Evolutionary conservation across 352 stramenopile species (phyloP), one percentile per base, ranked within the genome.

Genomic region (Globisporangium canariense): DNA sequence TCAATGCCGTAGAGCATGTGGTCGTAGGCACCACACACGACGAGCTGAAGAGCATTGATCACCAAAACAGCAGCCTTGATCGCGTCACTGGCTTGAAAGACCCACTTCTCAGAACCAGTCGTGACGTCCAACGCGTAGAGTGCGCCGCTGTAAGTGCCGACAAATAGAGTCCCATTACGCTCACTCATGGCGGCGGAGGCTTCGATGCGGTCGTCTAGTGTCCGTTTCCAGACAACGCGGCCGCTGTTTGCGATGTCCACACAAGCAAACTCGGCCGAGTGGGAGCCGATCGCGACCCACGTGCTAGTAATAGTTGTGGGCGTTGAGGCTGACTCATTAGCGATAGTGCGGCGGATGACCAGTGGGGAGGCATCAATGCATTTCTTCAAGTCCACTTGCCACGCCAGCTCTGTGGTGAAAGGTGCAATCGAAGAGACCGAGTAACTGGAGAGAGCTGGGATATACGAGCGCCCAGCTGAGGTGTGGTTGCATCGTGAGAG

Each of bases 311-410:
- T 53, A 11, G n/a, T 20, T 18, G 34, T 40, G 34, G 34, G 34
- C 34, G 34, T 40, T 10, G 8, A 10, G 8, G 34, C 11, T 40
- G 34, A 40, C 8, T 32, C 41, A 25, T 60, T 13, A 6, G 20
- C 25, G 18, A 62, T 41, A 16, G 20, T 30, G 36, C 54, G 67
- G 20, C 73, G 58, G 45, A 88, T 62, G 25, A 90, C 63, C 3
- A 89, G 64, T 6, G 81, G 81, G 20, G 81, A 90, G 10, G 81
- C 81, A 46, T 90, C 81, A 16, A 90, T 78, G 55, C 81, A 90
- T 38, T 89, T 88, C 9, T 58, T 47, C 25, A 90, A 58, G 70
- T 90, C 63, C 1, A 76, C 63, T 47, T 57, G 38, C 65, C 76
- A 88, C 4, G 40, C 36, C 9, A 76, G 32, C 18, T 55, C 8